Percentiles rank a stretch among this genome's conserved stretches.
These are phyloP conservation scores for Vitis labrusca DNA, from an alignment of 164 flowering plant species.

Conservation along the genomic window DNA sequence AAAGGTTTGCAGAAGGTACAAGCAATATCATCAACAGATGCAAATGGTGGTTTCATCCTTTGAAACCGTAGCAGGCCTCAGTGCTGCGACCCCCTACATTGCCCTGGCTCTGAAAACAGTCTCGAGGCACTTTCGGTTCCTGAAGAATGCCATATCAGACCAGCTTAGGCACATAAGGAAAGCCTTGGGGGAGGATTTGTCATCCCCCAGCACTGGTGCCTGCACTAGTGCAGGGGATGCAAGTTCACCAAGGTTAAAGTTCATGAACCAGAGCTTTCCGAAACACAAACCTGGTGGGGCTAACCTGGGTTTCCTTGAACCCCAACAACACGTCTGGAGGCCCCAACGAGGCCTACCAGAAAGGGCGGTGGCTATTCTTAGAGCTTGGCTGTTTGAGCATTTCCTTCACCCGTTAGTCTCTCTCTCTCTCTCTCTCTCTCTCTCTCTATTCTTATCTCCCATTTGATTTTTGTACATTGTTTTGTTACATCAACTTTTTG, in stretches of 20 bases:
- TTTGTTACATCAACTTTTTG: not conserved
- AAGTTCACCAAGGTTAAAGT: slow-evolving; percentile 31
- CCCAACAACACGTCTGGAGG: slow-evolving; percentile 76
- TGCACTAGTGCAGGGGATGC: slow-evolving; percentile 33
- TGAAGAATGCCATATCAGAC: slow-evolving; percentile 61
- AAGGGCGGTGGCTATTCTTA: slow-evolving; percentile 73
- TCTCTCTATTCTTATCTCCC: not conserved
- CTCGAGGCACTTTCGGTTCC: slow-evolving; percentile 56
- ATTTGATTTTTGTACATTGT: not conserved
- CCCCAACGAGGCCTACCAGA: slow-evolving; percentile 97
- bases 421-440: slow-evolving; percentile 8
- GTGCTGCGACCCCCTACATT: slow-evolving; percentile 72
- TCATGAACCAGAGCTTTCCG: slow-evolving; percentile 37
- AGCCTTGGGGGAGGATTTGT: slow-evolving; percentile 58
- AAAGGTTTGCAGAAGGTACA: slow-evolving; percentile 76
- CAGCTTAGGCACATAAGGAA: slow-evolving; percentile 47
- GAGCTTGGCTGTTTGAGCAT: slow-evolving; percentile 96
- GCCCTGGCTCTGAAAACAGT: slow-evolving; percentile 62
- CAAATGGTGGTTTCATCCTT: slow-evolving; percentile 85
- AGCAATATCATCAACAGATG: slow-evolving; percentile 81
- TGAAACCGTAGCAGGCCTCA: slow-evolving; percentile 78
- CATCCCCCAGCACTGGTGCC: slow-evolving; percentile 34
- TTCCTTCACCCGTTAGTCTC: slow-evolving; percentile 91
- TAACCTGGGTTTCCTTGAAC: slow-evolving; percentile 37
- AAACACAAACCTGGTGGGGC: slow-evolving; percentile 35